A percentile compares a stretch with the other conserved stretches of the same genome.
phyloP scores from a whole-genome alignment of 306 rosid species.

The Corylus heterophylla region DNA sequence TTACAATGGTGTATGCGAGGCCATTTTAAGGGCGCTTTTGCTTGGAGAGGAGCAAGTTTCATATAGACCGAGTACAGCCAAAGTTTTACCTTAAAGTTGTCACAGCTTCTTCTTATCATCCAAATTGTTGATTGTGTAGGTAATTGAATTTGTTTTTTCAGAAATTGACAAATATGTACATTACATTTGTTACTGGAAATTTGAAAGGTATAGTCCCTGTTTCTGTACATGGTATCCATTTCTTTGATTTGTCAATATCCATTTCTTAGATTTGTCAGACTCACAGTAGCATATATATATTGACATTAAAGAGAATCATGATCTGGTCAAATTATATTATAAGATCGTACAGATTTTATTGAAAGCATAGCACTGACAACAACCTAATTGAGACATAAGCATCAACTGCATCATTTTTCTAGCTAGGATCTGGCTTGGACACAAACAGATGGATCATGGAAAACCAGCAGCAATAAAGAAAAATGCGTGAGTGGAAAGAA shows the following conservation, averaged over 20 bases:
- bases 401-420: no score
- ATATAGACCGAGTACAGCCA: constrained; percentile 43
- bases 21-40: constrained; percentile 79
- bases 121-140: constrained; percentile 19
- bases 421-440: no score
- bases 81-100: constrained; percentile 29
- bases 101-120: constrained; percentile 7
- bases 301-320: no score
- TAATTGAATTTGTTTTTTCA: constrained; percentile 27
- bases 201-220: constrained; percentile 16
- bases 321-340: neutral
- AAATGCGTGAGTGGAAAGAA: no score
- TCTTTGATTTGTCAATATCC: no score
- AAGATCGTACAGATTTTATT: neutral
- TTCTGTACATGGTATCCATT: constrained; percentile 17
- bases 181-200: constrained; percentile 37
- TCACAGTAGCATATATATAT: no score
- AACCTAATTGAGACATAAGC: neutral
- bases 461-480: no score
- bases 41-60: constrained; percentile 69
- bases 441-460: no score
- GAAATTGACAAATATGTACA: constrained; percentile 36
- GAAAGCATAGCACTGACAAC: neutral
- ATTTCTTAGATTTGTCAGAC: no score
- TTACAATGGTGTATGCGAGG: constrained; percentile 77